Evolutionary conservation across 768 basidiomycete species (phyloP).

Genomic region (Lactarius sp.): DNA sequence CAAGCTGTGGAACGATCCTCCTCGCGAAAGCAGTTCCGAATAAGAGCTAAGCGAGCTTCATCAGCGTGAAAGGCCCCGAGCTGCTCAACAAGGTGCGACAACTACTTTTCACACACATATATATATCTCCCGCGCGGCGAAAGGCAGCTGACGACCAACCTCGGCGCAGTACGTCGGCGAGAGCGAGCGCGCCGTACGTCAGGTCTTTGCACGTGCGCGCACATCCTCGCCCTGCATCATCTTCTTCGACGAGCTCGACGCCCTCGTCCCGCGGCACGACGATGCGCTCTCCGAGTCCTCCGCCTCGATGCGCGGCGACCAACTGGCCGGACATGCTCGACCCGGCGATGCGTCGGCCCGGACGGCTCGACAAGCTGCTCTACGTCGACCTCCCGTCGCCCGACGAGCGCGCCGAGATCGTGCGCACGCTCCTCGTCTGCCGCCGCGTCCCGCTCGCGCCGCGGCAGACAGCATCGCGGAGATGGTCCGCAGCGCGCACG

Average conservation of each 20-base stretch:
- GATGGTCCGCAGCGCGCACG: slow-evolving; percentile 51
- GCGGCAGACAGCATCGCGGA: slow-evolving; percentile 34
- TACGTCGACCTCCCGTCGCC: slow-evolving; percentile 84
- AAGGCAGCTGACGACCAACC: not conserved
- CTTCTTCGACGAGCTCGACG: slow-evolving; percentile 94
- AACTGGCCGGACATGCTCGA: slow-evolving; percentile 98
- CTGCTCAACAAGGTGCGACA: slow-evolving; percentile 86
- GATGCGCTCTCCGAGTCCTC: slow-evolving; percentile 88
- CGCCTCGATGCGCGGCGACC: slow-evolving; percentile 79
- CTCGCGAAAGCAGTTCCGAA: slow-evolving; percentile 98
- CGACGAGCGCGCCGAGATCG: slow-evolving; percentile 75
- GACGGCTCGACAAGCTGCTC: slow-evolving; percentile 87
- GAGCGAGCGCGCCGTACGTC: slow-evolving; percentile 90
- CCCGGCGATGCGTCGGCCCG: slow-evolving; percentile 96
- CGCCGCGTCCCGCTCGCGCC: slow-evolving; percentile 62
- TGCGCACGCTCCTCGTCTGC: slow-evolving; percentile 56
- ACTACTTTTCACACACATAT: not conserved
- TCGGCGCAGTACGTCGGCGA: slow-evolving; percentile 90
- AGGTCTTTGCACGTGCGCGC: slow-evolving; percentile 89
- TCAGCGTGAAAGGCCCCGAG: slow-evolving; percentile 97
- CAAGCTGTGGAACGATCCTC: slow-evolving; percentile 96
- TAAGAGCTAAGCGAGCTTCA: slow-evolving; percentile 93
- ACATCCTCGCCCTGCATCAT: slow-evolving; percentile 93
- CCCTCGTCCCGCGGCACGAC: slow-evolving; percentile 84
- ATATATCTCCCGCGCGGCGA: not conserved